These are phyloP conservation scores for Thamnidium elegans DNA, from an alignment of 192 early-diverging fungal species.

Conservation along the genomic window DNA sequence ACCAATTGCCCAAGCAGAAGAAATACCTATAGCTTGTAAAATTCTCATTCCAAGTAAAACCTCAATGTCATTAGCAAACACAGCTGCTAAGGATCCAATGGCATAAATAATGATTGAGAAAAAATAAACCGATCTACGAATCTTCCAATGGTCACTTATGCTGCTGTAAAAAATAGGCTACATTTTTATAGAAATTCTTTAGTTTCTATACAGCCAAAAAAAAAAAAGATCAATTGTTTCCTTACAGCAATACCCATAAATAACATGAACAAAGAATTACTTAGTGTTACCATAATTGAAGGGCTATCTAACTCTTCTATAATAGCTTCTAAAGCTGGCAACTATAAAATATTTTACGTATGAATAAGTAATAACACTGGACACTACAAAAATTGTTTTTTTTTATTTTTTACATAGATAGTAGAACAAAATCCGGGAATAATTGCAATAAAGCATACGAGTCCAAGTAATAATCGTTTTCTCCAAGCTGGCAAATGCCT, in stretches of 20 bases:
- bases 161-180: conserved; percentile 43
- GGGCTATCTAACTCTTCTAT: conserved; percentile 21
- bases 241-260: conserved; percentile 49
- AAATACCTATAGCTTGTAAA: conserved; percentile 45
- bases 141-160: conserved; percentile 41
- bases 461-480: conserved; percentile 14
- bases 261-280: conserved; percentile 44
- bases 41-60: conserved; percentile 39
- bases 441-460: conserved; percentile 16
- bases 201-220: neutral
- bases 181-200: neutral
- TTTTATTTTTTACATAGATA: conserved; percentile 23
- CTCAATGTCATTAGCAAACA: conserved; percentile 37
- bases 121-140: conserved; percentile 45
- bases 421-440: conserved; percentile 38
- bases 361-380: neutral
- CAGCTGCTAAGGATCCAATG: conserved; percentile 39
- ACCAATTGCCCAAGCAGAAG: conserved; percentile 44
- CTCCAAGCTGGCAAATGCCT: conserved; percentile 10
- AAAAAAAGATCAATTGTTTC: neutral
- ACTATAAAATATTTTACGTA: conserved; percentile 2
- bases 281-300: conserved; percentile 31
- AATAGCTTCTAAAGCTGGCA: conserved; percentile 20
- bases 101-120: conserved; percentile 40
- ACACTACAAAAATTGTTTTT: neutral